Evolutionary conservation across 2,329 filamentous ascomycete genomes (phyloP), one percentile per base, ranked within the genome.

Genomic region (Nemania sp.): DNA sequence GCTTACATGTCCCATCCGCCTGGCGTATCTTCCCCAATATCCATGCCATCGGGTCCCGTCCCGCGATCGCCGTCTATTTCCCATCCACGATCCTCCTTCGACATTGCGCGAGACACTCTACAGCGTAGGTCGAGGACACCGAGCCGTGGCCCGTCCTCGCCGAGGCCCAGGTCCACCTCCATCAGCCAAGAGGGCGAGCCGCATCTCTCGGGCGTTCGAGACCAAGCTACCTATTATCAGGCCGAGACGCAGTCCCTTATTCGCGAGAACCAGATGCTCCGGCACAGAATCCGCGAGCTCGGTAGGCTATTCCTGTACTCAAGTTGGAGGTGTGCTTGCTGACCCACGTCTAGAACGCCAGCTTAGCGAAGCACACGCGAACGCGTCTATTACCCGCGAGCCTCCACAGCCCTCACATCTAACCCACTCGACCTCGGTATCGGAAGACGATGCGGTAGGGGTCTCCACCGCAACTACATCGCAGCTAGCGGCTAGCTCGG

Each of bases 181-280:
- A 87, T 89, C 72, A 86, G 86, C 64, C 85, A 80, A 20, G 88
- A 90, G 63, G 86, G 85, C 38, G 90, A 93, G 59, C 73, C 77
- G 32, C 88, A 86, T 81, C 80, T 86, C 55, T 83, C 91, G 1
- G 87, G 86, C n/a, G 87, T 87, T 7, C 84, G 92, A 20, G 92
- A 94, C 74, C 92, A 94, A 77, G 90, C 87, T 70, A 90, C 90
- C 0, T 94, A 93, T 77, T 94, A 94, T 75, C 92, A 94, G 78
- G 92, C 92, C 4, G 92, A 95, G 80, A 93, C 92, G 1, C 91
- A 93, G 79, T 93, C 89, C 81, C 80, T 95, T 74, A 87, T 89
- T 24, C 85, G 92, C 27, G 92, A 94, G 81, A 95, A 94, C 73
- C 92, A 94, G 79, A 94, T 95, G 92, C 82, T 95, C 59, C 89